Evolutionary conservation across 2,329 filamentous ascomycete genomes (phyloP).

Genomic region (Cladosporium halotolerans): DNA sequence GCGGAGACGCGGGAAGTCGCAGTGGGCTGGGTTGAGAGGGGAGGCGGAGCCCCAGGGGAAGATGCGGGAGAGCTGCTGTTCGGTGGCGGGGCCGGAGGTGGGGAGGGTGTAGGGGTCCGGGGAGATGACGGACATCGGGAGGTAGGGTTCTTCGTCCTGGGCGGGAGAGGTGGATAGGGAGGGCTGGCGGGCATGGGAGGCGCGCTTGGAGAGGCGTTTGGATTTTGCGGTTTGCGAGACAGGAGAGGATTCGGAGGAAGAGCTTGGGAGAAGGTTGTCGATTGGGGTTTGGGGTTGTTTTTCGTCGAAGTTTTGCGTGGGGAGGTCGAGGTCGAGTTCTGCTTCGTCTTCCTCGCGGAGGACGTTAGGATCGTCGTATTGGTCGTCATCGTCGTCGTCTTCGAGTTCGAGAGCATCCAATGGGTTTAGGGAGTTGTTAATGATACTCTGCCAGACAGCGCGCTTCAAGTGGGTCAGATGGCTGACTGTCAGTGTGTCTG

Average conservation of each 20-base stretch:
- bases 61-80: constrained; percentile 59
- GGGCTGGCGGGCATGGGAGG: constrained; percentile 33
- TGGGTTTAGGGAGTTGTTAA: constrained; percentile 79
- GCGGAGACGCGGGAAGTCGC: constrained; percentile 85
- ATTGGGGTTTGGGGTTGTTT: constrained; percentile 14
- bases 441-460: constrained; percentile 81
- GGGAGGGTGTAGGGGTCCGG: constrained; percentile 75
- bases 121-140: constrained; percentile 89
- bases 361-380: constrained; percentile 37
- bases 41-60: constrained; percentile 98
- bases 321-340: constrained; percentile 36
- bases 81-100: constrained; percentile 74
- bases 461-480: constrained; percentile 92
- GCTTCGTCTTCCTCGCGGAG: constrained; percentile 24
- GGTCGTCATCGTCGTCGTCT: constrained; percentile 57
- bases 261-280: constrained; percentile 33
- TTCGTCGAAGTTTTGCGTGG: background rate
- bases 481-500: constrained; percentile 89
- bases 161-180: constrained; percentile 33
- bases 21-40: constrained; percentile 84
- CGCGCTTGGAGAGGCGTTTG: constrained; percentile 23
- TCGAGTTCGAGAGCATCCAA: constrained; percentile 80
- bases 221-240: constrained; percentile 14
- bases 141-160: constrained; percentile 52
- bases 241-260: constrained; percentile 29